A percentile compares a stretch with the other conserved stretches of the same genome.
phyloP scores from a whole-genome alignment of 2,329 filamentous ascomycete genomes.

The Ceratocystis lukuohia region DNA sequence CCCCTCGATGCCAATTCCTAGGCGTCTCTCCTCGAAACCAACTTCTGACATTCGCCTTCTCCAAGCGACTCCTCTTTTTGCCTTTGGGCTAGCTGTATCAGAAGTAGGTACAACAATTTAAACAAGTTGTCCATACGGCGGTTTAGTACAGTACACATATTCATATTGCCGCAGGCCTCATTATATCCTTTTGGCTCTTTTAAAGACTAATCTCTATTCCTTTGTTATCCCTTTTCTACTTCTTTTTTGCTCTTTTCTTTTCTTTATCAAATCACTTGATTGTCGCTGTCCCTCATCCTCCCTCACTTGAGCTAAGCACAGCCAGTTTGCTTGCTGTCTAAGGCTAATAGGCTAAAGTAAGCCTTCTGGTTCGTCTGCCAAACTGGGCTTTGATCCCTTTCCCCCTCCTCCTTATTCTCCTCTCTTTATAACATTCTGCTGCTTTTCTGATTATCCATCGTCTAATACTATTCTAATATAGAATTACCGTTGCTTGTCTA shows the following conservation, averaged over 20 bases:
- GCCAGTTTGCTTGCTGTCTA: background rate
- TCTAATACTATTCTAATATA: background rate
- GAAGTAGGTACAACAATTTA: background rate
- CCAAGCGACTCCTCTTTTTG: constrained; percentile 12
- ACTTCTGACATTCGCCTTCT: constrained; percentile 11
- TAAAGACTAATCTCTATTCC: background rate
- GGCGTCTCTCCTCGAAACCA: constrained; percentile 14
- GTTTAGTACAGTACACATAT: constrained; percentile 2
- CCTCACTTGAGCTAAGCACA: background rate
- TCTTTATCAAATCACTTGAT: background rate
- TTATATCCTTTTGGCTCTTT: background rate
- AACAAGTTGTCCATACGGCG: background rate
- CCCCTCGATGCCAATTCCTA: background rate
- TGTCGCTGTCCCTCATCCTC: background rate
- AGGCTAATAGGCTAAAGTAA: constrained; percentile 1
- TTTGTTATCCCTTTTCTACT: background rate
- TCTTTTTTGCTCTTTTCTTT: background rate
- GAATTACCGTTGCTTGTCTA: background rate
- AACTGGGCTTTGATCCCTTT: constrained; percentile 1
- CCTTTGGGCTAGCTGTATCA: constrained; percentile 7
- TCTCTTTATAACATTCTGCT: background rate
- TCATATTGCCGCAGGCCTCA: background rate
- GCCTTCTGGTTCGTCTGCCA: constrained; percentile 7
- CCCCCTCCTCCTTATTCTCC: constrained; percentile 4
- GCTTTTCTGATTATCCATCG: background rate